Evolutionary conservation across 257 asterid species (phyloP), one percentile per base, ranked within the genome.

Genomic region (Craterostigma plantagineum): DNA sequence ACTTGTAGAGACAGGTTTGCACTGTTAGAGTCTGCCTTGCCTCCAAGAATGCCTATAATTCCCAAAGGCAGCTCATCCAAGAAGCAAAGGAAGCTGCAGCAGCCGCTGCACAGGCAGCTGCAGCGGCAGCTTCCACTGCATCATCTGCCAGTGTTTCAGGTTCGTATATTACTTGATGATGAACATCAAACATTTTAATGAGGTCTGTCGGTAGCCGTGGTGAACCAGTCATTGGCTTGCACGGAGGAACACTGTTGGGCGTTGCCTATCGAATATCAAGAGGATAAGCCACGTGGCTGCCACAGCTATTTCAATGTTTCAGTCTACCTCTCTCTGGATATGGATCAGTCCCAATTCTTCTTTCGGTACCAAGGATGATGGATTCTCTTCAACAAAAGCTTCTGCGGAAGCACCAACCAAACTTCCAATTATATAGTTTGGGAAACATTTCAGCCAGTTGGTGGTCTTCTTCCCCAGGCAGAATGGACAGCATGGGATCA

Each of bases 401-500:
- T 63, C 77, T 48, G 43, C 91, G 35, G 94, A 85, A 69, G 81
- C 72, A 14, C 73, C 86, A 93, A 15, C 74, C 73, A 16, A 90
- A 83, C 70, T 79, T 83, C 42, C 98, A 90, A 60, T 65, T 90
- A 16, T 90, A 68, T 59, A 90, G 95, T 73, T n/a, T 90, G 98
- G 98, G 98, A 90, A 68, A 67, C 79, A 50, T 90, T 90, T 67
- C 81, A 90, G 69, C 91, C 98, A 0, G 93, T 90, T 40, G 98
- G 95, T 45, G 81, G 71, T 56, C 95, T 90, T 74, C 94, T 90
- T 54, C 95, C 95, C 50, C 98, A 90, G 59, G 95, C 98, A 18
- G 98, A 83, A 51, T 90, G 95, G 95, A 78, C 93, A 6, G 93
- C 93, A 35, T 87, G 98, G 98, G 98, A 87, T 58, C 95, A 83